phyloP scores from a whole-genome alignment of 1,284 basidiomycete species.

The Naganishia sp. region DNA sequence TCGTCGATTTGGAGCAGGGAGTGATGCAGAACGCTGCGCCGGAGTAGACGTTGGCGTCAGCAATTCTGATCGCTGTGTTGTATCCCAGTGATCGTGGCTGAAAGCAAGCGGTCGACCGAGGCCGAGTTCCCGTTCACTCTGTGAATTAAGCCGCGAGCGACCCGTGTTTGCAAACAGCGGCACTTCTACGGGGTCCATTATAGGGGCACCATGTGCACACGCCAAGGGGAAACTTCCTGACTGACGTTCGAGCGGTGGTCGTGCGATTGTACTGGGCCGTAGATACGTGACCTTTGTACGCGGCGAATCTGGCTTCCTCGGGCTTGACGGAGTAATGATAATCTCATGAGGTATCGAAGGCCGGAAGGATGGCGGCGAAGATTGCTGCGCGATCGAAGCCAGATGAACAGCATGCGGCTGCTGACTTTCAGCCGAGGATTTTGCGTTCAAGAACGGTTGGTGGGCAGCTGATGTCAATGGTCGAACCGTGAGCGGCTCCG shows the following conservation, averaged over 20 bases:
- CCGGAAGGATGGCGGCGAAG: not conserved
- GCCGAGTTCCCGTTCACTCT: not conserved
- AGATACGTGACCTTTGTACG: not conserved
- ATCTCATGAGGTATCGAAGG: conserved; percentile 5
- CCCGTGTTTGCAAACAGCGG: not conserved
- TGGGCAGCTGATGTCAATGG: not conserved
- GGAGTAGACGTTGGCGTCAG: not conserved
- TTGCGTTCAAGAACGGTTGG: not conserved
- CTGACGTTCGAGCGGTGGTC: too few species aligned
- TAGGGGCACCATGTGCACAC: not conserved
- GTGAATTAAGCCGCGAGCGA: too few species aligned
- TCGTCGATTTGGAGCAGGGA: not conserved
- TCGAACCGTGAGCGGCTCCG: too few species aligned
- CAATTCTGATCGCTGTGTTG: not conserved
- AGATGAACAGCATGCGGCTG: not conserved
- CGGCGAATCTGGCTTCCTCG: not conserved
- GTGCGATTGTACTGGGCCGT: too few species aligned
- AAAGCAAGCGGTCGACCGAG: not conserved
- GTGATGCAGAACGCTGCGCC: conserved; percentile 9
- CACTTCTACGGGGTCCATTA: not conserved
- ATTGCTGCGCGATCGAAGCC: not conserved
- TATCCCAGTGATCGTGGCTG: not conserved
- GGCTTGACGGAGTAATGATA: conserved; percentile 17
- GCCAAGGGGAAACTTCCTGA: too few species aligned
- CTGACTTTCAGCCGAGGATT: too few species aligned